Percentiles rank a stretch among this genome's conserved stretches.
phyloP scores from a whole-genome alignment of 2,329 filamentous ascomycete genomes.

The Chaetomiaceae sp. region DNA sequence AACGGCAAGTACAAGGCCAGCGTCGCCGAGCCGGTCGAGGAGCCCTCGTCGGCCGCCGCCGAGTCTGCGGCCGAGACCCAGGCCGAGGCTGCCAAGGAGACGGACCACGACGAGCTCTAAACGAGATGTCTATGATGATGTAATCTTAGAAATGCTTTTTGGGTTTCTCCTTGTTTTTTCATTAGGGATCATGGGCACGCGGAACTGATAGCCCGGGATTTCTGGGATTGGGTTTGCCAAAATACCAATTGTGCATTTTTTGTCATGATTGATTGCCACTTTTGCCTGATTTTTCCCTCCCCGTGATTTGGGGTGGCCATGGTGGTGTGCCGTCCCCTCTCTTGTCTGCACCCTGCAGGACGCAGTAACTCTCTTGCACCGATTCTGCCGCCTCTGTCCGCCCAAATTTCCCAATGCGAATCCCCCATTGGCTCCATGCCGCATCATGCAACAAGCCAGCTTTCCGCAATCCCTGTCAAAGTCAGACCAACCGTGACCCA shows the following conservation, averaged over 20 bases:
- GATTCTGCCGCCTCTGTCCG: conserved; percentile 21
- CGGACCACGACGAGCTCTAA: conserved; percentile 73
- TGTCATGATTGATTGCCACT: background rate
- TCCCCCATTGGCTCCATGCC: conserved; percentile 16
- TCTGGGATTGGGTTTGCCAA: conserved; percentile 23
- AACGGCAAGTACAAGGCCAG: conserved; percentile 86
- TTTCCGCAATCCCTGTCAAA: conserved; percentile 10
- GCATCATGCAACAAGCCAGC: background rate
- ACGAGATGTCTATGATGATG: conserved; percentile 25
- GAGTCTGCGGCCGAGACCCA: too few species aligned
- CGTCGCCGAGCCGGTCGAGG: conserved; percentile 52
- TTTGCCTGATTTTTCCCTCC: background rate
- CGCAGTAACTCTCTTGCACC: background rate
- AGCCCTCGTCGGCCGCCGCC: conserved; percentile 40
- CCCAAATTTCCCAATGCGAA: conserved; percentile 13
- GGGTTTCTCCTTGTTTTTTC: conserved; percentile 23
- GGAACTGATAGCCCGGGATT: conserved; percentile 12
- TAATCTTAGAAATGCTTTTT: conserved; percentile 24
- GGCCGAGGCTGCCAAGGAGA: conserved; percentile 42
- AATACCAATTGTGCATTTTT: conserved; percentile 25
- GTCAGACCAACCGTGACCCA: background rate
- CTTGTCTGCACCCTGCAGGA: background rate
- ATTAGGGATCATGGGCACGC: conserved; percentile 19
- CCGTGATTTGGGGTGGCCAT: background rate
- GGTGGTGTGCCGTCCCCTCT: background rate